These are phyloP conservation scores for Eucalyptus tenuipes DNA, from an alignment of 345 rosid genomes.

Conservation along the genomic window DNA sequence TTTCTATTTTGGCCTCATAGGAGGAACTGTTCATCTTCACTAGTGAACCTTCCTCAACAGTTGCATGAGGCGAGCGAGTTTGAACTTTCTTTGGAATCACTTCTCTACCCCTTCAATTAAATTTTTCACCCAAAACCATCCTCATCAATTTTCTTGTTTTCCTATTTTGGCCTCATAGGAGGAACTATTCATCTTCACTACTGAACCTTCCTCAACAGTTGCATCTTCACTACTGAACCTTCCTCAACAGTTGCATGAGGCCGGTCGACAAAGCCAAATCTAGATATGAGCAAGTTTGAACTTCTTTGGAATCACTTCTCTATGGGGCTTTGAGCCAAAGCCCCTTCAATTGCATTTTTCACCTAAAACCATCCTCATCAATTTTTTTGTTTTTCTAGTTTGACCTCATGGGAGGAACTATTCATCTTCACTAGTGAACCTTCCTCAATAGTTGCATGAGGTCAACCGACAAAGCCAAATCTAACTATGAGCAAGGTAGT, in stretches of 20 bases:
- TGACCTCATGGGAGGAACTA: not conserved
- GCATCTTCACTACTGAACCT: not conserved
- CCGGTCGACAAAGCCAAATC: not conserved
- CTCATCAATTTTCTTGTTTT: no score
- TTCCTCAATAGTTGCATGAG: not conserved
- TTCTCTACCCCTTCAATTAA: no score
- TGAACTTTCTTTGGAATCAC: no score
- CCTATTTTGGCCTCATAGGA: not conserved
- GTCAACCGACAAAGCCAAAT: accelerated
- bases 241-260: not conserved
- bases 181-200: not conserved
- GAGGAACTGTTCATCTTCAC: not conserved
- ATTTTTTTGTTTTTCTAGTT: no score
- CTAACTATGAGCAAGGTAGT: not conserved
- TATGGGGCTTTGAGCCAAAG: not conserved
- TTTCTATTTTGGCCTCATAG: not conserved
- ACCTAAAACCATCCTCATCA: no score
- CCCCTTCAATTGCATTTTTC: no score
- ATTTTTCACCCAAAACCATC: no score
- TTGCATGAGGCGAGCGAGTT: no score
- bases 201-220: not conserved
- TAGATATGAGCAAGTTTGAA: no score
- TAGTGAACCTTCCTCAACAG: not conserved
- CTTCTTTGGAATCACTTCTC: no score
- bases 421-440: not conserved